Percentiles rank a stretch among this genome's conserved stretches.
Evolutionary conservation across 805 yeast species (phyloP).

Genomic region (Yarrowia divulgata): DNA sequence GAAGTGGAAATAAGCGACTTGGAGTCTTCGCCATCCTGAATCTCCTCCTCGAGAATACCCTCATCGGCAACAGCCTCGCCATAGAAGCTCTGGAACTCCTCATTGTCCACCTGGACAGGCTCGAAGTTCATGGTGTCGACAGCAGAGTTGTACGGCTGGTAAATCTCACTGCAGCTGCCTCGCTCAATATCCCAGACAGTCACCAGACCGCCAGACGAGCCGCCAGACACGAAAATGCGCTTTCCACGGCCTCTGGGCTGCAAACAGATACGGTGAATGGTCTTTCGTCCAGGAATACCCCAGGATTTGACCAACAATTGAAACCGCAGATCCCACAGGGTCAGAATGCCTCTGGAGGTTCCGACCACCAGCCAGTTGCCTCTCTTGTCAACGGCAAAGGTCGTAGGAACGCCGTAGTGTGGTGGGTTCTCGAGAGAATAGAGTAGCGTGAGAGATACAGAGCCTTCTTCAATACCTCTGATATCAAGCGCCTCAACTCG

Average conservation of each 20-base stretch:
- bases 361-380: conserved; percentile 75
- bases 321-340: conserved; percentile 84
- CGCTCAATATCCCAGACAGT: conserved; percentile 79
- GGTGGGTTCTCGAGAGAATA: conserved; percentile 56
- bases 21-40: conserved; percentile 28
- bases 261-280: conserved; percentile 58
- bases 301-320: conserved; percentile 65
- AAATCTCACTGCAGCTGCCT: conserved; percentile 61
- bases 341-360: conserved; percentile 73
- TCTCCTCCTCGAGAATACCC: conserved; percentile 26
- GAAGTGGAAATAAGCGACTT: conserved; percentile 28
- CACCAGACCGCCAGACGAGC: conserved; percentile 64
- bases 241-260: conserved; percentile 57
- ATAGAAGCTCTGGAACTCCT: conserved; percentile 34
- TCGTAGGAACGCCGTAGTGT: conserved; percentile 69
- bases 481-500: conserved; percentile 30
- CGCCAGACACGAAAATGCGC: conserved; percentile 70
- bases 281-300: conserved; percentile 59
- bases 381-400: conserved; percentile 63
- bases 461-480: conserved; percentile 51
- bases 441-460: conserved; percentile 49
- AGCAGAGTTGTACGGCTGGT: conserved; percentile 46
- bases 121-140: conserved; percentile 39
- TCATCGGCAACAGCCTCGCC: conserved; percentile 23
- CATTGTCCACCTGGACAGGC: conserved; percentile 35